A percentile compares a stretch with the other conserved stretches of the same genome.
These are phyloP conservation scores for Coriaria nepalensis DNA, from an alignment of 306 rosid genomes.

Conservation along the genomic window DNA sequence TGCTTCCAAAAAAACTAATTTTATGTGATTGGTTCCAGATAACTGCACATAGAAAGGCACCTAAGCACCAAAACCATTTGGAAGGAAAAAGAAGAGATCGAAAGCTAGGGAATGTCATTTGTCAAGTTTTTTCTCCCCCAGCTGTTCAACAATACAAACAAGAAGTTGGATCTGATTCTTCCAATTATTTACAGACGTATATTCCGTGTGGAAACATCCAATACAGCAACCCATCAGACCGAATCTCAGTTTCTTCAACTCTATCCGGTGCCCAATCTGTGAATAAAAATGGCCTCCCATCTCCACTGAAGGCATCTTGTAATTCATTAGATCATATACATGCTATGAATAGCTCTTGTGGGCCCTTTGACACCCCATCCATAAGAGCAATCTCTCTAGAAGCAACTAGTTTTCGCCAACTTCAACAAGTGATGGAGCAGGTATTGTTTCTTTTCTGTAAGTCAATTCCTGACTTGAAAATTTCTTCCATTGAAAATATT, in stretches of 20 bases:
- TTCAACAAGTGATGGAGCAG: constrained; percentile 63
- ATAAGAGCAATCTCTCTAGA: constrained; percentile 33
- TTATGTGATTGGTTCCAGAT: not conserved
- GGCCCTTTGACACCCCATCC: constrained; percentile 29
- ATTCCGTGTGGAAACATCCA: constrained; percentile 15
- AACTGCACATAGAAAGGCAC: constrained; percentile 25
- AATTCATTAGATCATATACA: constrained; percentile 27
- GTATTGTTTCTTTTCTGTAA: constrained; percentile 19
- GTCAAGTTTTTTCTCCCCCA: constrained; percentile 22
- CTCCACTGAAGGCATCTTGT: constrained; percentile 45
- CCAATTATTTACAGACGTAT: constrained; percentile 24
- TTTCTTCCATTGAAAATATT: not conserved
- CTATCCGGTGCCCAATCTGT: constrained; percentile 28
- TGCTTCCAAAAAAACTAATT: no score
- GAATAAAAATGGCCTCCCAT: constrained; percentile 14
- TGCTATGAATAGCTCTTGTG: constrained; percentile 33
- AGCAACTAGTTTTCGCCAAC: constrained; percentile 54
- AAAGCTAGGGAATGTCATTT: constrained; percentile 23
- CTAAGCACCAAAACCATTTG: constrained; percentile 18
- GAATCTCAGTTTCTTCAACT: constrained; percentile 22
- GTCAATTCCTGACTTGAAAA: no score
- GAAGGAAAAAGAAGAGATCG: constrained; percentile 24
- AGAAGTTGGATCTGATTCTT: constrained; percentile 21
- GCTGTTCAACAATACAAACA: constrained; percentile 22
- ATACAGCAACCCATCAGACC: constrained; percentile 20